These are phyloP conservation scores for Malus hybrid DNA, from an alignment of 331 rosid species.

Conservation along the genomic window DNA sequence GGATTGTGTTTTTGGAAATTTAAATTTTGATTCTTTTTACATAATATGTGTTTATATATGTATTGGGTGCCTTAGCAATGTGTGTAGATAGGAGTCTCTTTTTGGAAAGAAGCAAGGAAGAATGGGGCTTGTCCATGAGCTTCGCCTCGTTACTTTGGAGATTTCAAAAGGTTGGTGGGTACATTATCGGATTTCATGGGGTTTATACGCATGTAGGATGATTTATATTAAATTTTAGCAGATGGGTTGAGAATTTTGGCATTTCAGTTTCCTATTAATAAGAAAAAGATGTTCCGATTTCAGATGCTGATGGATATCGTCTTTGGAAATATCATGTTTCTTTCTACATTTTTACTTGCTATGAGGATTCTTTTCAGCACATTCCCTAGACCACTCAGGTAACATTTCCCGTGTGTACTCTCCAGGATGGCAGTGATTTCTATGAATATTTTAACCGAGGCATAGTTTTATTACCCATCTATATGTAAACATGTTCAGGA, in stretches of 20 bases:
- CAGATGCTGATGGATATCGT: slow-evolving; percentile 54
- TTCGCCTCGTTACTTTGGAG: slow-evolving; percentile 48
- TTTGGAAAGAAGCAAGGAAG: slow-evolving; percentile 42
- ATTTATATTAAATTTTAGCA: not conserved
- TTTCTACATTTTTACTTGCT: slow-evolving; percentile 46
- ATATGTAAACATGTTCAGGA: not conserved
- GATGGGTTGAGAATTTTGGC: slow-evolving; percentile 10
- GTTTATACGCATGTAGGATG: not conserved
- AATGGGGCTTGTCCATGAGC: slow-evolving; percentile 34
- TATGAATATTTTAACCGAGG: not conserved
- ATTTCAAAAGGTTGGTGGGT: slow-evolving; percentile 46
- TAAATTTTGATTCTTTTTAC: not conserved
- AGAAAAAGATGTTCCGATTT: slow-evolving; percentile 4
- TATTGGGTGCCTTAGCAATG: slow-evolving; percentile 42
- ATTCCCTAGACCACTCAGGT: slow-evolving; percentile 46
- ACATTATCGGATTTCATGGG: not conserved
- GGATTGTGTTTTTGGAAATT: not conserved
- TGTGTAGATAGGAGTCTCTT: slow-evolving; percentile 51
- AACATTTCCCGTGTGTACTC: not conserved
- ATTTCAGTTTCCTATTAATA: slow-evolving; percentile 27
- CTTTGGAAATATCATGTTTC: slow-evolving; percentile 61
- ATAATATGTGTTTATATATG: not conserved
- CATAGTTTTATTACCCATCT: not conserved
- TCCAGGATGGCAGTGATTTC: not conserved
- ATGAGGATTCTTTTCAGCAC: slow-evolving; percentile 38